Base-by-base conservation (phyloP, 345 rosid species). In the Conringia planisiliqua region DNA sequence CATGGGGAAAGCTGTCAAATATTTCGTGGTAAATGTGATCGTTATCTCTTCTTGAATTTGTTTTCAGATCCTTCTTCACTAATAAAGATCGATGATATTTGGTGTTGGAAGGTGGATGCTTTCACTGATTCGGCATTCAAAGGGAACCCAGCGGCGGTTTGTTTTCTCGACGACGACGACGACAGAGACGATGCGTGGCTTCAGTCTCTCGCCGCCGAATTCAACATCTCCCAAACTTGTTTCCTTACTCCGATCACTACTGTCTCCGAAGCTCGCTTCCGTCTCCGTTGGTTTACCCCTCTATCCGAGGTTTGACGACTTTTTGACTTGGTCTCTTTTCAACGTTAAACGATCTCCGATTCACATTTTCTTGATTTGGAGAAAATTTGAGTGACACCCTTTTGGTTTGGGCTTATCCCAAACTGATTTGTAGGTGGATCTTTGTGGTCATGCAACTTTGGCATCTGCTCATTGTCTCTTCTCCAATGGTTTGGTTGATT, bases 131-230 rank as follows among this genome's bases (percentile, higher is more conserved):
- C 87, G 2, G 81, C 96, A 4, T 93, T 91, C 85, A 85, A 84
- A 84, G 96, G 98, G 3, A 93, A 89, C 73, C 98, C 97, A 12
- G 96, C 96, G 0, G 94, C 94, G 0, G 97, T 93, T 16, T 93
- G 97, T 57, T 81, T 90, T 52, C 73, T 93, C 66, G 10, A 65
- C 27, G 86, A 85, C 36, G 82, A 88, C 54, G 88, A 87, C 26
- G 80, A 83, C 68, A 83, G 79, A 78, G 90, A 88, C 26, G 90
- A 90, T 22, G 54, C 70, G 14, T 93, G 98, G 98, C 40, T 93
- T 64, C 96, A 89, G 62, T 71, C 84, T 1, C 76, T 87, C 18
- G 86, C 90, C 32, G 42, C 77, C 3, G 92, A 89, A 78, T 89
- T 89, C 81, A 86, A 85, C 48, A 1, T 83, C 77, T 77, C 96